phyloP scores from a whole-genome alignment of 331 rosid genomes.

The Quercus lobata region DNA sequence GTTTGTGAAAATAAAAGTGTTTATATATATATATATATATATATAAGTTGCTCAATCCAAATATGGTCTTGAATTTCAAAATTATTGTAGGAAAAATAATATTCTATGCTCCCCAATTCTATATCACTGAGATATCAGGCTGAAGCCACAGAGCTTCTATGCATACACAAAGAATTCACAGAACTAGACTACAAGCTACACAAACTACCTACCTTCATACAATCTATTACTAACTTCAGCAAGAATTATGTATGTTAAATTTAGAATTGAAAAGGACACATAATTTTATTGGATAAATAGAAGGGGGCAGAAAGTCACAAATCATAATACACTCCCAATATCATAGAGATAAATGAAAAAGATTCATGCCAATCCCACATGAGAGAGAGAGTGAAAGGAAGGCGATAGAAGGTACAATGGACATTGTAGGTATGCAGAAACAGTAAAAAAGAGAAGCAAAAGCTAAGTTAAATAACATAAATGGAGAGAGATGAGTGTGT shows the following conservation, averaged over 20 bases:
- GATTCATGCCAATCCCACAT: not conserved
- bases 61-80: not conserved
- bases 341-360: not conserved
- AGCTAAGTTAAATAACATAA: not conserved
- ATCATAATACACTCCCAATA: not conserved
- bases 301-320: not conserved
- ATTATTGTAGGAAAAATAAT: not conserved
- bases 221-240: not conserved
- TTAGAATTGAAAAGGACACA: not conserved
- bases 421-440: not conserved
- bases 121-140: not conserved
- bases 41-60: not conserved
- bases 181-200: not conserved
- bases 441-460: not conserved
- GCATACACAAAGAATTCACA: not conserved
- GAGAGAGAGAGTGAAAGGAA: not conserved
- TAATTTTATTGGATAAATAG: too few relatives aligned
- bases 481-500: not conserved
- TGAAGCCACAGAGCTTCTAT: not conserved
- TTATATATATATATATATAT: not conserved
- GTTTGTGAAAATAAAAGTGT: not conserved
- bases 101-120: not conserved
- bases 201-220: not conserved
- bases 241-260: not conserved
- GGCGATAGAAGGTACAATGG: not conserved